Conservation (phyloP, 805 yeast species). For the Nadsonia fulvescens region DNA sequence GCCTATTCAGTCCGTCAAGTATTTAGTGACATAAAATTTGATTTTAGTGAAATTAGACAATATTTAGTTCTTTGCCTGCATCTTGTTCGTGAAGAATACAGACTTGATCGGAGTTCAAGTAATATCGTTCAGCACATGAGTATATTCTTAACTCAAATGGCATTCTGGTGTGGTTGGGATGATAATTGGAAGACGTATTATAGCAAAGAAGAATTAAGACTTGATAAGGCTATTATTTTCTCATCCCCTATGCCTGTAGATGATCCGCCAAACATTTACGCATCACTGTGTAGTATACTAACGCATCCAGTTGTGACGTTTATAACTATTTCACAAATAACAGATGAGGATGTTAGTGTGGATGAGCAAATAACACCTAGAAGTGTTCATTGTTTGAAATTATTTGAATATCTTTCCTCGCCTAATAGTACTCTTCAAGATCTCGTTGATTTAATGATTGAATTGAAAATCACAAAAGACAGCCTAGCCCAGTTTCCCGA, state of each 20-base stretch:
- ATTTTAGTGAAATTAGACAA: conserved; percentile 21
- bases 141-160: conserved; percentile 37
- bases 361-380: conserved; percentile 7
- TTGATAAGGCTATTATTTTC: conserved; percentile 11
- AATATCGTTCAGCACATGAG: conserved; percentile 27
- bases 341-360: conserved; percentile 2
- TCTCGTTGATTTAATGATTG: conserved; percentile 44
- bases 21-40: conserved; percentile 11
- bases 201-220: conserved; percentile 4
- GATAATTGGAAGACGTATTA: conserved; percentile 40
- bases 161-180: conserved; percentile 61
- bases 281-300: conserved; percentile 35
- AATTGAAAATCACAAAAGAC: conserved; percentile 28
- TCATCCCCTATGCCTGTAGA: conserved; percentile 27
- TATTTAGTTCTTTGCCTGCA: conserved; percentile 54
- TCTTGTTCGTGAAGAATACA: conserved; percentile 56
- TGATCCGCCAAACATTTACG: conserved; percentile 42
- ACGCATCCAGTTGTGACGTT: conserved; percentile 15
- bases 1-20: conserved; percentile 3
- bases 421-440: conserved; percentile 31
- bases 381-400: conserved; percentile 5
- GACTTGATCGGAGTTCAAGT: conserved; percentile 32
- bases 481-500: conserved; percentile 53
- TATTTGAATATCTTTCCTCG: conserved; percentile 19
- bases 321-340: conserved; percentile 7